Conservation (phyloP, 2,329 filamentous ascomycete species). For the Beauveria medogensis region DNA sequence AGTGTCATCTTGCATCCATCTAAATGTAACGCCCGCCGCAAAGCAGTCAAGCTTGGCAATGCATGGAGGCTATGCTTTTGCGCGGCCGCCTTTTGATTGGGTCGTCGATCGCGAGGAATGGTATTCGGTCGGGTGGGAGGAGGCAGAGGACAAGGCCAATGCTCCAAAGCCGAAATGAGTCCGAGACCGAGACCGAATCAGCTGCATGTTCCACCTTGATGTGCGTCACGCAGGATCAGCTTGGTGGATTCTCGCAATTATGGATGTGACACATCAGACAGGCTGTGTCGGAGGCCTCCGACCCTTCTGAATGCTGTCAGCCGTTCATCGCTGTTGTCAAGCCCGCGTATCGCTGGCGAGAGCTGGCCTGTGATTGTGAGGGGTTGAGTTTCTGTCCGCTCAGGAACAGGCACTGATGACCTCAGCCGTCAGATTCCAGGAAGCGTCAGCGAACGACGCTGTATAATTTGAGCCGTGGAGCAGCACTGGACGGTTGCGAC, state of each 20-base stretch:
- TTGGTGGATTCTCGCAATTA: too few relatives aligned
- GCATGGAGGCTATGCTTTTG: neutral
- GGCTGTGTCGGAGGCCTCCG: conserved; percentile 7
- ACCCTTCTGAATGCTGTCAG: neutral
- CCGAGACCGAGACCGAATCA: too few relatives aligned
- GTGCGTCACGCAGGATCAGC: too few relatives aligned
- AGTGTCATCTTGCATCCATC: neutral
- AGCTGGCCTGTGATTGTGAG: neutral
- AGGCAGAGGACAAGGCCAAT: too few relatives aligned
- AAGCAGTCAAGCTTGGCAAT: neutral
- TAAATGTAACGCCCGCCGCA: neutral
- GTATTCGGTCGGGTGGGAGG: too few relatives aligned
- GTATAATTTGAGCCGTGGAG: neutral
- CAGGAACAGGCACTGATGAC: neutral
- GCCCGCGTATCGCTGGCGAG: neutral
- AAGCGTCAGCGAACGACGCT: neutral
- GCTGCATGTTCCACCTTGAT: too few relatives aligned
- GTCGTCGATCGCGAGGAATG: neutral
- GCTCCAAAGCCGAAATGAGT: too few relatives aligned
- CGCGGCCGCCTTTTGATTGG: conserved; percentile 1
- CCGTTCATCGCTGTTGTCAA: neutral
- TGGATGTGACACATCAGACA: too few relatives aligned
- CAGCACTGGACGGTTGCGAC: neutral
- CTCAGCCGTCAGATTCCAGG: neutral
- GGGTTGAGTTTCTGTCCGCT: neutral